Evolutionary conservation across 495 filamentous ascomycete genomes (phyloP).

Genomic region (Hyaloscypha finlandica): DNA sequence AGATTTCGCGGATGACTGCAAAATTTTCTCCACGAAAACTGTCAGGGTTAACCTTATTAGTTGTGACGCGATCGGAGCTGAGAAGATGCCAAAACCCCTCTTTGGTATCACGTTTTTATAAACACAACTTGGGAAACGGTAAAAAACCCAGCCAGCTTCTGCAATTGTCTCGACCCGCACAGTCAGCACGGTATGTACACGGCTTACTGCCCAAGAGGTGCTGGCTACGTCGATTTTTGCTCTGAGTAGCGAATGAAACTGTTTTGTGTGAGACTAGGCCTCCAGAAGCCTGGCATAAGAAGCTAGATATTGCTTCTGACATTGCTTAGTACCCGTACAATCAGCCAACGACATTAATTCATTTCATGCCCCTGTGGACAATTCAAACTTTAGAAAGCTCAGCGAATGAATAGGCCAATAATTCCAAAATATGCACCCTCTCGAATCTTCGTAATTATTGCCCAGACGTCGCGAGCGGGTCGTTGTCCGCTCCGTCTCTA

Average conservation of each 20-base stretch:
- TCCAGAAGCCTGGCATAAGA: background rate
- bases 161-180: constrained; percentile 1
- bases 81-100: background rate
- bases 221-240: background rate
- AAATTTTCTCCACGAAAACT: background rate
- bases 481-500: background rate
- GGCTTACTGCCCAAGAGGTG: background rate
- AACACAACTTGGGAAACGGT: background rate
- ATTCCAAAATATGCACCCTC: background rate
- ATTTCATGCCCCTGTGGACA: background rate
- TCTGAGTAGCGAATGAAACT: background rate
- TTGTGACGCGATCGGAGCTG: background rate
- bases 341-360: background rate
- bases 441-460: background rate
- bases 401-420: background rate
- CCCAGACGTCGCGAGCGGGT: background rate
- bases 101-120: background rate
- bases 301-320: background rate
- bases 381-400: background rate
- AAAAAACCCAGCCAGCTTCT: background rate
- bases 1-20: background rate
- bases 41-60: background rate
- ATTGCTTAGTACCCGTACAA: background rate
- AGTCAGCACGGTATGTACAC: constrained; percentile 18
- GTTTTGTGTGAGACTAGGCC: background rate